Base-by-base conservation (phyloP, 371 early-diverging fungal species). In the Mortierella sp. region DNA sequence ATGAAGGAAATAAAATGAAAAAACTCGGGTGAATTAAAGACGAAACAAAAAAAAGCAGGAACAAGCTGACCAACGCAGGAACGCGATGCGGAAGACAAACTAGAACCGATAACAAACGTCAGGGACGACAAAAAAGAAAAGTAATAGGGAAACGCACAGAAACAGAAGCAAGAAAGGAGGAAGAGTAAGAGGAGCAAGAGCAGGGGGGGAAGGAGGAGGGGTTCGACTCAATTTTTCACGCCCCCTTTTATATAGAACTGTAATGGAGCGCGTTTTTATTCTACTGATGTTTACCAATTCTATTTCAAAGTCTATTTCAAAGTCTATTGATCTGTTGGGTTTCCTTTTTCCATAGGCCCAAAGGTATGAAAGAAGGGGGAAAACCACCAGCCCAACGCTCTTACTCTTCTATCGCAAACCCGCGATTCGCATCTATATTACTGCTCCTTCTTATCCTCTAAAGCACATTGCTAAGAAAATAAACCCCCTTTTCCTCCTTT, bases 231-330 rank as follows among this genome's bases (percentile, higher is more conserved):
- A 28, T 64, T 64, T 57, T 57, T 16, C 58, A 32, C 35, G 37
- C 11, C 57, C 35, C 62, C 57, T 70, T 63, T 55, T 70, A 64
- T 64, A 49, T 39, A 39, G 32, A 58, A 30, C 39, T 54, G 55
- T 10, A 2, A 40, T 1, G 32, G 47, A 64, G 65, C 60, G 59
- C 64, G 60, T 43, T 49, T 45, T 59, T 52, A 24, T 24, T 20
- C 52, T 52, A 6, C 52, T 24, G 52, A 9, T 52, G 43, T 43
- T 16, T 40, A 45, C 24, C 45, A n/a, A 52, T 32, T 32, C 30
- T 64, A 30, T 47, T 64, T 40, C 12, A 30, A 30, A 47, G 2
- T 47, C 51, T 52, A n/a, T 47, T 64, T 40, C 12, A 30, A 30
- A 47, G 2, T 47, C 51, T 52, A n/a, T 26, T 57, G 39, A 40